These are phyloP conservation scores for Mimosa bimucronata DNA, from an alignment of 306 rosid genomes.

Conservation along the genomic window DNA sequence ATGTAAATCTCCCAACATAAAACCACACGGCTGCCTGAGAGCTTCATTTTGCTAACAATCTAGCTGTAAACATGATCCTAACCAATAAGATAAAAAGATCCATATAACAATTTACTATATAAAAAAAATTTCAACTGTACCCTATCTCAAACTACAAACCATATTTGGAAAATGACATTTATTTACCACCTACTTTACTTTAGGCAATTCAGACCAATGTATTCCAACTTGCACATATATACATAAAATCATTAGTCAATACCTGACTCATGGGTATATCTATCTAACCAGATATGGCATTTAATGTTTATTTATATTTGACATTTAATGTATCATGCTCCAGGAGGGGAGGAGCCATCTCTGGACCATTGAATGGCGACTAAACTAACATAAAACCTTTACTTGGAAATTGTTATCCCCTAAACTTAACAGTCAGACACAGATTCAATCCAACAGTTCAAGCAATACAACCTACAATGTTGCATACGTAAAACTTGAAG, in stretches of 20 bases:
- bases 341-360: not conserved
- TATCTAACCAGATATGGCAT: not conserved
- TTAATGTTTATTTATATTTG: not conserved
- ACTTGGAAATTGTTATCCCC: not conserved
- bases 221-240: not conserved
- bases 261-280: not conserved
- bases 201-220: not conserved
- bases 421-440: not conserved
- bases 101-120: not conserved
- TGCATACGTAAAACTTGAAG: not conserved
- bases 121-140: not conserved
- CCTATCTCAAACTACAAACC: not conserved
- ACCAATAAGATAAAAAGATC: not conserved
- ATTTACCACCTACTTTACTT: not conserved
- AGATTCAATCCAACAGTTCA: not conserved
- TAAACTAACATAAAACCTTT: not conserved
- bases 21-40: not conserved
- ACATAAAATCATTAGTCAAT: not conserved
- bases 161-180: not conserved
- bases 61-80: not conserved
- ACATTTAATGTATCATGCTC: not conserved
- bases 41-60: constrained; percentile 12
- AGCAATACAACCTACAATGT: not conserved
- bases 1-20: not conserved
- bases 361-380: not conserved